Conservation (phyloP, 257 asterid species). For the Scutellaria barbata region DNA sequence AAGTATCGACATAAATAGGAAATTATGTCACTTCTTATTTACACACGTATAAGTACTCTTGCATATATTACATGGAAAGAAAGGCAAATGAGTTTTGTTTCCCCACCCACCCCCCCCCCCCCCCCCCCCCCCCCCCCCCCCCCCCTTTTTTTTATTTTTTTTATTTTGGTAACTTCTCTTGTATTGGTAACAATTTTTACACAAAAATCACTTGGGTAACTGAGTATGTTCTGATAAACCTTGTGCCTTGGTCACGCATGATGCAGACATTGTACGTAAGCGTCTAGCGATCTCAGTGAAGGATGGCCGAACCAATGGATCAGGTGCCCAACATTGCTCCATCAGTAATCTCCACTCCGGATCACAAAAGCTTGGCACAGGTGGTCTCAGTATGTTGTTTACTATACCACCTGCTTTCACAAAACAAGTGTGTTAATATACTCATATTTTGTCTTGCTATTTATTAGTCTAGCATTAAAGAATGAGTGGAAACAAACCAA, state of each 20-base stretch:
- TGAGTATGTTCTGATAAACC: constrained; percentile 47
- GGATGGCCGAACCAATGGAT: constrained; percentile 73
- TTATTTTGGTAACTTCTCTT: not conserved
- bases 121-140: too few species aligned
- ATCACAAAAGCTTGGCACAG: constrained; percentile 76
- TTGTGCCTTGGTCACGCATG: constrained; percentile 51
- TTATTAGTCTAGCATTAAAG: not conserved
- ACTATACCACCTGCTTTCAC: constrained; percentile 80
- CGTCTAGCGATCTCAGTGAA: constrained; percentile 86
- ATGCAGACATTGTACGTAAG: constrained; percentile 68
- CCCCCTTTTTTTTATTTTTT: not conserved
- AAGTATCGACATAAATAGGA: too few species aligned
- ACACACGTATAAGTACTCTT: constrained; percentile 8
- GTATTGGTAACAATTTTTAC: constrained; percentile 3
- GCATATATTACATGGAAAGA: constrained; percentile 2
- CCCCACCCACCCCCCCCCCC: too few species aligned
- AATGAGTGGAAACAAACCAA: constrained; percentile 53
- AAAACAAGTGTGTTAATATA: not conserved
- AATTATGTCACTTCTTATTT: not conserved
- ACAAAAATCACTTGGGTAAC: constrained; percentile 47
- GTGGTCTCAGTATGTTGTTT: constrained; percentile 82
- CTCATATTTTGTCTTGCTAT: not conserved
- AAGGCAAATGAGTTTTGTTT: too few species aligned
- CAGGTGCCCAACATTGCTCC: constrained; percentile 99
- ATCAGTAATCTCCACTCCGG: constrained; percentile 79